Base-by-base conservation (phyloP, 1,284 basidiomycete genomes). In the Cutaneotrichosporon mucoides region DNA sequence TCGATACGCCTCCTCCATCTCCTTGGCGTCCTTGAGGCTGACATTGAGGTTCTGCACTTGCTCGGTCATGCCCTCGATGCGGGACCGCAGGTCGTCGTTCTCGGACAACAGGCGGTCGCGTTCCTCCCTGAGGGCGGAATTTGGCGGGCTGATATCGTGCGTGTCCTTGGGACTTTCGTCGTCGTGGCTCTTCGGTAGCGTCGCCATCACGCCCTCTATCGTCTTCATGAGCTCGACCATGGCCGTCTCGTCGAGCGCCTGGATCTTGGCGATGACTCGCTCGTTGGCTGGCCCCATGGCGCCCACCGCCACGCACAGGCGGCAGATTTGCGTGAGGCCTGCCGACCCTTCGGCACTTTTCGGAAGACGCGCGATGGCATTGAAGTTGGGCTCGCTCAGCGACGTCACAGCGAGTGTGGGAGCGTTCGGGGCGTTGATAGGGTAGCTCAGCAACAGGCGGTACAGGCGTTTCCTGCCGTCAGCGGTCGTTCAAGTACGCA, bases 191-290 rank as follows among this genome's bases (percentile, higher is more conserved):
- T 56, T 62, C n/a, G 72, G 73, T 16, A 75, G 54, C 6, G 69
- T 71, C 1, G 58, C 63, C 67, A 71, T 72, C 12, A 75, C 73
- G 44, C 69, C 70, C 51, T 76, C 73, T 33, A 78, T 76, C 24
- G 70, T 70, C 58, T 69, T 69, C 76, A 78, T 78, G 56, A 78
- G 61, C 58, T 72, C 68, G 43, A 71, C 70, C 72, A 76, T 76
- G 48, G 70, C 58, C 9, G 50, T 64, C 62, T 76, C 73, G 49
- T 69, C 72, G 12, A 78, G 60, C 15, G 66, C 63, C 58, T 76
- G 73, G 13, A 78, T 77, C 63, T 70, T 72, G 13, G 53, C 62
- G 46, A 78, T 77, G 54, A 78, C 68, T 41, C 67, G 68, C 62
- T 75, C 76, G 57, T 77, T 78, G 6, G 72, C 71, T 0, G 70